phyloP scores from a whole-genome alignment of 2,329 filamentous ascomycete species.

The Mariannaea elegans region DNA sequence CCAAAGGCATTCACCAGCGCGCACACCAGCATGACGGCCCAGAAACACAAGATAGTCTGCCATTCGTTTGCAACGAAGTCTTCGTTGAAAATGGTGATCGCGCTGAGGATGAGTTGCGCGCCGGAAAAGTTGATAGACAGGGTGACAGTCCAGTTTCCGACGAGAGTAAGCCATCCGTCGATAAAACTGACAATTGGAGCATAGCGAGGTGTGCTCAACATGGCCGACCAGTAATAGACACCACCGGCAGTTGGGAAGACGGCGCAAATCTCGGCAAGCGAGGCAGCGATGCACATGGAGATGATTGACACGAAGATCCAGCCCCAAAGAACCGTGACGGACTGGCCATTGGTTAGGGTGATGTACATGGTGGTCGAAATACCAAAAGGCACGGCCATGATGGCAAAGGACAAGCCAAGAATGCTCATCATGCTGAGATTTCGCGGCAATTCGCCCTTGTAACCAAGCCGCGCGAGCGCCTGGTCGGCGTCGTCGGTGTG shows the following conservation, averaged over 20 bases:
- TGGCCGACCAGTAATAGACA: constrained; percentile 79
- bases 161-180: constrained; percentile 78
- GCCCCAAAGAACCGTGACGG: constrained; percentile 79
- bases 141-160: constrained; percentile 75
- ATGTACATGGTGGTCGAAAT: constrained; percentile 58
- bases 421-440: constrained; percentile 61
- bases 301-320: constrained; percentile 70
- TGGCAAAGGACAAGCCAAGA: constrained; percentile 60
- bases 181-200: constrained; percentile 73
- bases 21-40: constrained; percentile 70
- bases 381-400: constrained; percentile 61
- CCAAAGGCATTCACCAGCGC: constrained; percentile 75
- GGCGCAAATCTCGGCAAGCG: constrained; percentile 76
- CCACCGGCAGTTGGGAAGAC: constrained; percentile 70
- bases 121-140: constrained; percentile 77
- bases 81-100: constrained; percentile 72
- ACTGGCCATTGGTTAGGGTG: constrained; percentile 75
- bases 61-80: constrained; percentile 68
- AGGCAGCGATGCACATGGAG: constrained; percentile 76
- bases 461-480: constrained; percentile 57
- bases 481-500: constrained; percentile 47
- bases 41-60: constrained; percentile 81
- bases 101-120: constrained; percentile 72
- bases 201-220: constrained; percentile 68
- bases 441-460: constrained; percentile 59